A percentile compares a stretch with the other conserved stretches of the same genome.
Conservation (phyloP, 116 monocot genomes). For the Dioscorea cayenensis region DNA sequence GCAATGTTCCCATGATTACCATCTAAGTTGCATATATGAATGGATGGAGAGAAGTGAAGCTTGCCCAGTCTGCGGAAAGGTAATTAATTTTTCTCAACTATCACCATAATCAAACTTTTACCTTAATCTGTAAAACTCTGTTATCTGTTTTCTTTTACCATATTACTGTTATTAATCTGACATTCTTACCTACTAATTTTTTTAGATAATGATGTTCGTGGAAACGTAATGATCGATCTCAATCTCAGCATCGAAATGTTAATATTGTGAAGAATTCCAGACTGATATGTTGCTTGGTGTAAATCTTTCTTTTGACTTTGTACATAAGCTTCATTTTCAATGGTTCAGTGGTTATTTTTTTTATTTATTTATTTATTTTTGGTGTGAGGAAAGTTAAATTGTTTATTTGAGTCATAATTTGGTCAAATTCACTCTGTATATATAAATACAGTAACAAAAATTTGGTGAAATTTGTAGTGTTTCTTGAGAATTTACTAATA, state of each 20-base stretch:
- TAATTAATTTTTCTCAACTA: not conserved
- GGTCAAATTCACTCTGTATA: too few species aligned
- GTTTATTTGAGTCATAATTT: too few species aligned
- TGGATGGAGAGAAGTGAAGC: constrained; percentile 75
- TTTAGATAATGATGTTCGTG: constrained; percentile 28
- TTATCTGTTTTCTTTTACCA: not conserved
- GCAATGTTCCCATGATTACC: constrained; percentile 63
- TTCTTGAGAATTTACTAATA: too few species aligned
- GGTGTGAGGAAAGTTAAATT: too few species aligned
- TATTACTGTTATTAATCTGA: not conserved
- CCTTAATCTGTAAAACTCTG: not conserved
- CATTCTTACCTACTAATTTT: not conserved
- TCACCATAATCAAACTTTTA: not conserved
- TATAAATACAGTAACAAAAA: too few species aligned
- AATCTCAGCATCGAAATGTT: not conserved
- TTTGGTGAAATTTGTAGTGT: too few species aligned
- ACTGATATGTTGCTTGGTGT: too few species aligned
- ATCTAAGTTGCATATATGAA: constrained; percentile 68
- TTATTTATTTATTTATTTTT: too few species aligned
- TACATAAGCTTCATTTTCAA: too few species aligned
- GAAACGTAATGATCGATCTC: constrained; percentile 23
- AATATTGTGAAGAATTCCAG: too few species aligned
- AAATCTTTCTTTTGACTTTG: too few species aligned
- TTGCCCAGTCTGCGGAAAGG: constrained; percentile 68
- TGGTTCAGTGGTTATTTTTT: too few species aligned